phyloP scores from a whole-genome alignment of 495 filamentous ascomycete species.

The Penicillium fimorum region DNA sequence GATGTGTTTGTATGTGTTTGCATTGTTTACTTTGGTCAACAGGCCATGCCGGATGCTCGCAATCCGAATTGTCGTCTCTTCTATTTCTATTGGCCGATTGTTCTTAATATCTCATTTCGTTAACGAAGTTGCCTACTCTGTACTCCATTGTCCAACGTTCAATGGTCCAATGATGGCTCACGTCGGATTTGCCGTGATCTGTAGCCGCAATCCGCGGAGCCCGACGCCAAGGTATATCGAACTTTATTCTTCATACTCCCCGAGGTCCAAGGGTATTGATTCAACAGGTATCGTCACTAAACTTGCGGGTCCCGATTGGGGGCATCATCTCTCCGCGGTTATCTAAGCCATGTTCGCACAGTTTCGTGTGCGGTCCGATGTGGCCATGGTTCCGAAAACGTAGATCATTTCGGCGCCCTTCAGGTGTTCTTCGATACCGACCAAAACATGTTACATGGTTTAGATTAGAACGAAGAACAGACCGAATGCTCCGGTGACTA shows the following conservation, averaged over 20 bases:
- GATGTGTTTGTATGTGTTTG: background rate
- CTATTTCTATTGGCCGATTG: constrained; percentile 16
- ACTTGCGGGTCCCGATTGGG: too few species aligned
- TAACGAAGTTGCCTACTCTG: background rate
- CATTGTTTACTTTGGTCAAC: background rate
- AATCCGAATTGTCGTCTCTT: constrained; percentile 21
- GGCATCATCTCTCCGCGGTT: too few species aligned
- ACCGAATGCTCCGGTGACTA: too few species aligned
- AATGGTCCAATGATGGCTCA: background rate
- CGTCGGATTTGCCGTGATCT: background rate
- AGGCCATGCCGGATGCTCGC: constrained; percentile 29
- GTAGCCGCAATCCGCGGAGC: background rate
- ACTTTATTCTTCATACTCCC: background rate
- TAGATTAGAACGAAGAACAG: too few species aligned
- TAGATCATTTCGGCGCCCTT: background rate
- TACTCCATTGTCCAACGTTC: background rate
- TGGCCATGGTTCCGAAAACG: too few species aligned
- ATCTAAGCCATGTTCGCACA: too few species aligned
- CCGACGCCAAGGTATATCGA: background rate
- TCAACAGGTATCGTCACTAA: too few species aligned
- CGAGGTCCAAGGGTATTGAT: too few species aligned
- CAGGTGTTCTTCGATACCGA: background rate
- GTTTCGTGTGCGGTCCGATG: too few species aligned
- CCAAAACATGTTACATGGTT: background rate
- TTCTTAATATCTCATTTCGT: background rate